Percentiles rank a stretch among this genome's conserved stretches.
phyloP scores from a whole-genome alignment of 495 filamentous ascomycete species.

The Clavariopsis aquatica region DNA sequence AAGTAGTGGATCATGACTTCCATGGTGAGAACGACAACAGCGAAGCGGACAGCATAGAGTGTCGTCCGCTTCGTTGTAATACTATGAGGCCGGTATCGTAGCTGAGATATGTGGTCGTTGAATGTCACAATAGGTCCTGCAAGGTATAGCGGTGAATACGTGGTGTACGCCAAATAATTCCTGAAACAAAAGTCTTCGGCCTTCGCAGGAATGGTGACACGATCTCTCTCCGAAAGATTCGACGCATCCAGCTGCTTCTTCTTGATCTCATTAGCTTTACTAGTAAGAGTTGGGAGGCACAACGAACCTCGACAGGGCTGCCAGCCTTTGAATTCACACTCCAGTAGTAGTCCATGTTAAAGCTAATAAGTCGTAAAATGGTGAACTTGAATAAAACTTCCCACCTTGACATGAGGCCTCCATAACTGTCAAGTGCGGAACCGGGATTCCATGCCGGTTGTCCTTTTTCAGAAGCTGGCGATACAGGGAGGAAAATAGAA shows the following conservation, averaged over 20 bases:
- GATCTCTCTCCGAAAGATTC: constrained; percentile 81
- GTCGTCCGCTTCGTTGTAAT: constrained; percentile 67
- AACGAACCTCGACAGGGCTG: constrained; percentile 80
- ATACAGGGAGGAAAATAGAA: constrained; percentile 50
- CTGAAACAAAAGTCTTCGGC: constrained; percentile 70
- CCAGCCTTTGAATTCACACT: constrained; percentile 65
- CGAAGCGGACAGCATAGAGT: constrained; percentile 82
- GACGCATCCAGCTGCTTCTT: constrained; percentile 95
- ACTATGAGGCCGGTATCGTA: constrained; percentile 67
- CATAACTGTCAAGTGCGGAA: constrained; percentile 67
- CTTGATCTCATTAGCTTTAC: constrained; percentile 70
- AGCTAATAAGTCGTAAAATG: constrained; percentile 88
- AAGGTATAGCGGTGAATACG: constrained; percentile 92
- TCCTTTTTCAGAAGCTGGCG: constrained; percentile 43
- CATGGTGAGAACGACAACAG: constrained; percentile 80
- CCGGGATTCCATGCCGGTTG: constrained; percentile 57
- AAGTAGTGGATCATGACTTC: constrained; percentile 91
- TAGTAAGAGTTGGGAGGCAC: constrained; percentile 13
- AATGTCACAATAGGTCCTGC: constrained; percentile 93
- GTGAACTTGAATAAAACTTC: constrained; percentile 97
- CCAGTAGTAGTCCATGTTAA: constrained; percentile 98
- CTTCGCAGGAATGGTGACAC: constrained; percentile 72
- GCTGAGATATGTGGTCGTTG: constrained; percentile 95
- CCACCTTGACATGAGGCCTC: constrained; percentile 85
- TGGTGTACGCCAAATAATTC: constrained; percentile 82